Evolutionary conservation across 2,329 filamentous ascomycete genomes (phyloP).

Genomic region (Aspergillus sp.): DNA sequence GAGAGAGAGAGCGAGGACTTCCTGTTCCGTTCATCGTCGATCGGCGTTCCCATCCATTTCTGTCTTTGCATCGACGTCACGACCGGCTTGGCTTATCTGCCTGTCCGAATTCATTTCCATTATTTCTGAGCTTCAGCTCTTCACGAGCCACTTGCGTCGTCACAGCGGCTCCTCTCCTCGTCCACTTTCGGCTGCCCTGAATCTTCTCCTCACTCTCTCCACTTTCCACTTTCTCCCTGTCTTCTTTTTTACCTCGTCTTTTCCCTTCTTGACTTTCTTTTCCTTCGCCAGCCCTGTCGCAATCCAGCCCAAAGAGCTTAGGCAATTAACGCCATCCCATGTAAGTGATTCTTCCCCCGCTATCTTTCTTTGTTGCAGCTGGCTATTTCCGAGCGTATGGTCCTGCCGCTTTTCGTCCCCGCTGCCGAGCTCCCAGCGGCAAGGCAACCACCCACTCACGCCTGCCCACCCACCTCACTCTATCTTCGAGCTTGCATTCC

Average conservation of each 20-base stretch:
- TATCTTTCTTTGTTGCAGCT: background rate
- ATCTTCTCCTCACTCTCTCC: background rate
- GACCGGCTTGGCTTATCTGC: background rate
- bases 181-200: conserved; percentile 7
- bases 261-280: background rate
- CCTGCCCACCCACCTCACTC: background rate
- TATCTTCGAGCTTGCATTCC: background rate
- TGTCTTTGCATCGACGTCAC: conserved; percentile 10
- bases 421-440: conserved; percentile 15
- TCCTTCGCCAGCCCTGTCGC: too few species aligned
- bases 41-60: background rate
- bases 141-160: conserved; percentile 9
- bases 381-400: background rate
- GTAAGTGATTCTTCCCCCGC: conserved; percentile 2
- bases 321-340: background rate
- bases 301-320: too few species aligned
- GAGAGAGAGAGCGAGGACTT: background rate
- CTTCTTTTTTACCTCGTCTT: background rate
- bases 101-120: background rate
- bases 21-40: background rate
- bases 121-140: conserved; percentile 7
- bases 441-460: conserved; percentile 13
- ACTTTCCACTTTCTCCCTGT: background rate
- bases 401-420: conserved; percentile 12
- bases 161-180: conserved; percentile 14